Evolutionary conservation across 1,284 basidiomycete species (phyloP).

Genomic region (Trichosporon asahii): DNA sequence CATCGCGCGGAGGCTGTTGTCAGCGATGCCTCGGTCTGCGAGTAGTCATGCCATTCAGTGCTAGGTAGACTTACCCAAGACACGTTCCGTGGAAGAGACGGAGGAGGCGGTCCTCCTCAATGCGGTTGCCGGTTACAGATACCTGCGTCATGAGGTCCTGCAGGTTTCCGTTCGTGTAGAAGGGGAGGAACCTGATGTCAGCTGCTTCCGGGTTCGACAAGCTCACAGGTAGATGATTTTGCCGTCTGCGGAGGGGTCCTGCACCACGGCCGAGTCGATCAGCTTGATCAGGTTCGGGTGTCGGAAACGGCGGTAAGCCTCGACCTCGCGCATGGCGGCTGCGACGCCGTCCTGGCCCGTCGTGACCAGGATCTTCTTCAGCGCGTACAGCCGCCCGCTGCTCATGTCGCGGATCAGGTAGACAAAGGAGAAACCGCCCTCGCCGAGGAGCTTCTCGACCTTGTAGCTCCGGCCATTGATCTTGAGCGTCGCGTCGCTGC

Average conservation of each 20-base stretch:
- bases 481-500: conserved; percentile 64
- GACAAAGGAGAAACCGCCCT: conserved; percentile 93
- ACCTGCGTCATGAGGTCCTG: conserved; percentile 92
- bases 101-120: conserved; percentile 84
- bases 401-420: conserved; percentile 74
- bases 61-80: conserved; percentile 58
- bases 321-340: conserved; percentile 78
- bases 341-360: conserved; percentile 58
- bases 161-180: conserved; percentile 67
- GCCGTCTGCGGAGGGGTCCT: conserved; percentile 74
- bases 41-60: too few relatives aligned
- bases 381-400: conserved; percentile 73
- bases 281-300: conserved; percentile 57
- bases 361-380: conserved; percentile 91
- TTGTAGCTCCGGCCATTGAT: conserved; percentile 91
- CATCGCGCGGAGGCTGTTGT: conserved; percentile 71
- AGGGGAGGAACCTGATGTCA: conserved; percentile 38
- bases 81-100: conserved; percentile 90
- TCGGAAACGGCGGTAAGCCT: conserved; percentile 86
- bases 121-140: conserved; percentile 74
- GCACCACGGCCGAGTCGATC: conserved; percentile 82
- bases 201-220: neutral
- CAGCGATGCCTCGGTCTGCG: neutral
- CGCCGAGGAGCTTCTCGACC: conserved; percentile 79
- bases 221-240: conserved; percentile 79